Evolutionary conservation across 2,329 filamentous ascomycete species (phyloP).

Genomic region (Neonectria neomacrospora): DNA sequence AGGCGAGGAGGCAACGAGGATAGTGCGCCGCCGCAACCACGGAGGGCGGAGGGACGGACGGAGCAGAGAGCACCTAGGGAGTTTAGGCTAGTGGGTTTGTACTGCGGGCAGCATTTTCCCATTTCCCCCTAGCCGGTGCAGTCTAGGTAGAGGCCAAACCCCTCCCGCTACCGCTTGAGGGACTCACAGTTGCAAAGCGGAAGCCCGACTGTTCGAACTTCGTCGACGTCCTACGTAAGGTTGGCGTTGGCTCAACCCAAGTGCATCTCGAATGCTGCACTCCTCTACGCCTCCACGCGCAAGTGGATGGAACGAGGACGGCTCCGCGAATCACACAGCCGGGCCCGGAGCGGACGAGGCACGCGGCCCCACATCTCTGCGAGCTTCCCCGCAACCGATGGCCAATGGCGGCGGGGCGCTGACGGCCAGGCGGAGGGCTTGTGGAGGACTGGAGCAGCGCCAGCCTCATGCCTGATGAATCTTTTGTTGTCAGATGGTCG

Average conservation of each 20-base stretch:
- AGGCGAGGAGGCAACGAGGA: slow-evolving; percentile 13
- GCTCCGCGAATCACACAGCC: slow-evolving; percentile 42
- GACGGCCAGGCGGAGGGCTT: slow-evolving; percentile 11
- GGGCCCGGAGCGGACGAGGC: slow-evolving; percentile 32
- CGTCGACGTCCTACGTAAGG: neutral
- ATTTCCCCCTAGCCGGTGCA: neutral
- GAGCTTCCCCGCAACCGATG: slow-evolving; percentile 43
- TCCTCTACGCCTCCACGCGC: slow-evolving; percentile 33
- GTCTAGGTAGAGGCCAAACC: neutral
- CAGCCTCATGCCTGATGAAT: slow-evolving; percentile 12
- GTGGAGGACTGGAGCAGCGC: slow-evolving; percentile 7
- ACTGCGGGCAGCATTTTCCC: neutral
- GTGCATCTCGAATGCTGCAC: slow-evolving; percentile 29
- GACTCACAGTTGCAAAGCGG: neutral
- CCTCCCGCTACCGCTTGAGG: neutral
- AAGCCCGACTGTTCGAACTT: slow-evolving; percentile 19
- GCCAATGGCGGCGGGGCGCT: slow-evolving; percentile 34
- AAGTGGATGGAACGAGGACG: slow-evolving; percentile 36
- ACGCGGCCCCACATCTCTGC: slow-evolving; percentile 32
- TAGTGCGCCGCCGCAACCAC: neutral
- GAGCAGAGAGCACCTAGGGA: neutral
- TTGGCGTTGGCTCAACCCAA: slow-evolving; percentile 16
- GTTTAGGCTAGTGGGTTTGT: neutral
- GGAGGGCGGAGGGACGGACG: slow-evolving; percentile 9
- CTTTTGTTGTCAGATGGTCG: slow-evolving; percentile 5